A percentile compares a stretch with the other conserved stretches of the same genome.
Evolutionary conservation across 2,329 filamentous ascomycete species (phyloP).

Genomic region (Pseudogymnoascus sp.): DNA sequence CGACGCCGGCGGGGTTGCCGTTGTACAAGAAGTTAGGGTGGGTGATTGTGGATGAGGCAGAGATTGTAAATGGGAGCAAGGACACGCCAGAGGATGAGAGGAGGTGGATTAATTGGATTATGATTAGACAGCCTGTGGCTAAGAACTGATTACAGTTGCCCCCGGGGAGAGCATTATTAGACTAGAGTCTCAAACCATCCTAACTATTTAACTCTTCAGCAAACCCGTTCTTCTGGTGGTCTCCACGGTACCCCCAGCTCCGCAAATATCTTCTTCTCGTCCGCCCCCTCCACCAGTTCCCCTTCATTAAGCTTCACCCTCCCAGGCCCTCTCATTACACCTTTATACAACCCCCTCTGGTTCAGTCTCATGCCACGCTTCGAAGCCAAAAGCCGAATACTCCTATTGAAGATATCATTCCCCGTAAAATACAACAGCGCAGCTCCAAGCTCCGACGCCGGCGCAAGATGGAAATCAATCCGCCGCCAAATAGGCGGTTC

Average conservation of each 20-base stretch:
- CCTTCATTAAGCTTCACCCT: conserved; percentile 59
- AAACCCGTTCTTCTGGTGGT: conserved; percentile 67
- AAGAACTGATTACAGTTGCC: background rate
- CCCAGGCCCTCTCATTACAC: conserved; percentile 54
- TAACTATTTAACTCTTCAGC: conserved; percentile 35
- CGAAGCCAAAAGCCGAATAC: conserved; percentile 68
- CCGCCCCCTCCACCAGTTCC: conserved; percentile 61
- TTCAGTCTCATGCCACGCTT: conserved; percentile 81
- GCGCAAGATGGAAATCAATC: conserved; percentile 79
- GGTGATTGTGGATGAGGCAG: conserved; percentile 28
- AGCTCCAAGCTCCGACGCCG: conserved; percentile 69
- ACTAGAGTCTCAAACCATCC: background rate
- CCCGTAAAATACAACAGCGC: conserved; percentile 93
- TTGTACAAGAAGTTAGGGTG: conserved; percentile 35
- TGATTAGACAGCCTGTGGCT: conserved; percentile 24
- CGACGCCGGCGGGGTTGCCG: conserved; percentile 30
- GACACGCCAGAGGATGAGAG: conserved; percentile 23
- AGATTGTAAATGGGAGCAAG: conserved; percentile 15
- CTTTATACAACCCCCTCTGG: conserved; percentile 68
- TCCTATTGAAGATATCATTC: conserved; percentile 90
- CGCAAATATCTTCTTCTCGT: conserved; percentile 76
- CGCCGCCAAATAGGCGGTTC: conserved; percentile 59
- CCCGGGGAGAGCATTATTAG: background rate
- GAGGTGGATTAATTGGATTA: conserved; percentile 19
- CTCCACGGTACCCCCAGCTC: conserved; percentile 78